Conservation (phyloP, 345 rosid genomes). For the Passiflora organensis region DNA sequence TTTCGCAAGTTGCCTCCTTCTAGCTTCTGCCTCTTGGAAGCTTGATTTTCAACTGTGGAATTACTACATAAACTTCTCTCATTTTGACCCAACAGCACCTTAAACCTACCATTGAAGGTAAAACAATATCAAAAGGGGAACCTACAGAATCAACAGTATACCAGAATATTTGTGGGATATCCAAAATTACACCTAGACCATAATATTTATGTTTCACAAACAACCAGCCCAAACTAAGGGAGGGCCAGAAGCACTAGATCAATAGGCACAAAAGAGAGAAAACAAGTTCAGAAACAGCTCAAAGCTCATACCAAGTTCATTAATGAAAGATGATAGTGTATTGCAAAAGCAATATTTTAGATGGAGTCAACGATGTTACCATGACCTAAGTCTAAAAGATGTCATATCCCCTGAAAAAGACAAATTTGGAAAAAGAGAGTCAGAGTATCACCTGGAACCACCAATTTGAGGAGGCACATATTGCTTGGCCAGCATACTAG, state of each 20-base stretch:
- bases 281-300: not conserved
- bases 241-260: not conserved
- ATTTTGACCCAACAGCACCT: conserved; percentile 29
- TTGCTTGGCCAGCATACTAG: conserved; percentile 81
- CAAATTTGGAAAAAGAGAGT: not conserved
- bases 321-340: no score
- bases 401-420: no score
- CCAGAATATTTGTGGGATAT: no score
- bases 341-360: no score
- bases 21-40: conserved; percentile 92
- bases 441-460: conserved; percentile 47
- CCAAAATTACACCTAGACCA: no score
- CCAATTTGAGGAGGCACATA: conserved; percentile 31
- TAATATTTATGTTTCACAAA: not conserved
- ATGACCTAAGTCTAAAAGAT: no score
- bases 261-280: not conserved
- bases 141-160: not conserved
- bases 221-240: not conserved
- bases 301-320: not conserved
- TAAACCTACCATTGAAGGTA: conserved; percentile 41
- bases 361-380: no score
- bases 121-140: conserved; percentile 1
- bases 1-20: conserved; percentile 76
- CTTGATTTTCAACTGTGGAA: conserved; percentile 64
- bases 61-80: conserved; percentile 42